These are phyloP conservation scores for Fusarium solani-melongenae DNA, from an alignment of 2,329 filamentous ascomycete species.

Conservation along the genomic window DNA sequence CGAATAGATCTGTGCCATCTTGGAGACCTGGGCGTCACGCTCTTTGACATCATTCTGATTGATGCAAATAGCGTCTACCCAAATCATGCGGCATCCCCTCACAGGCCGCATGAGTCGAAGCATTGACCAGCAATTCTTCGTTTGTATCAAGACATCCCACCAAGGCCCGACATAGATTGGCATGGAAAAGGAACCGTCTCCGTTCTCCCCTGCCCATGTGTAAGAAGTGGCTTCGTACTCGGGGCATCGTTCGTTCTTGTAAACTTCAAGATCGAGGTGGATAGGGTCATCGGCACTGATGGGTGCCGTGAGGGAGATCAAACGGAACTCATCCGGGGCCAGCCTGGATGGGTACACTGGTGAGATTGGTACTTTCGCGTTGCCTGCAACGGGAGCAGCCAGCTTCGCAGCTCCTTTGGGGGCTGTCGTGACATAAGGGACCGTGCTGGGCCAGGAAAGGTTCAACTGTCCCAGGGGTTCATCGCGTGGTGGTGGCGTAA, in stretches of 20 bases:
- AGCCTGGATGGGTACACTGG: background rate
- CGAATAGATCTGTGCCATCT: background rate
- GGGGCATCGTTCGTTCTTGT: background rate
- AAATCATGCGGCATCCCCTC: background rate
- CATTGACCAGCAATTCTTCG: constrained; percentile 5
- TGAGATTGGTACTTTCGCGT: background rate
- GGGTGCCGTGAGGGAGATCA: accelerated
- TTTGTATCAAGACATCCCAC: constrained; percentile 2
- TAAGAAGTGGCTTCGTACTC: background rate
- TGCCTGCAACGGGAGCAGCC: accelerated
- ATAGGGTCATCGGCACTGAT: accelerated
- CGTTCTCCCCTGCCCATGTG: background rate
- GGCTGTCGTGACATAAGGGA: background rate
- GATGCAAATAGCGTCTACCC: background rate
- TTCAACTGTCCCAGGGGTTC: background rate
- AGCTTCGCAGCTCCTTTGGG: background rate
- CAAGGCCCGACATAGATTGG: background rate
- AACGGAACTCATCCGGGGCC: background rate
- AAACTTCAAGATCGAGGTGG: background rate
- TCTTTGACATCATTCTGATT: background rate
- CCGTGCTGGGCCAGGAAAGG: background rate
- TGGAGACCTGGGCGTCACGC: background rate
- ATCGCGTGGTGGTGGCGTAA: background rate
- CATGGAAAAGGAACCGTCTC: background rate
- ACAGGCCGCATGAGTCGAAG: accelerated